Percentiles rank a stretch among this genome's conserved stretches.
Conservation (phyloP, 2,329 filamentous ascomycete species). For the Botrytis pseudocinerea region DNA sequence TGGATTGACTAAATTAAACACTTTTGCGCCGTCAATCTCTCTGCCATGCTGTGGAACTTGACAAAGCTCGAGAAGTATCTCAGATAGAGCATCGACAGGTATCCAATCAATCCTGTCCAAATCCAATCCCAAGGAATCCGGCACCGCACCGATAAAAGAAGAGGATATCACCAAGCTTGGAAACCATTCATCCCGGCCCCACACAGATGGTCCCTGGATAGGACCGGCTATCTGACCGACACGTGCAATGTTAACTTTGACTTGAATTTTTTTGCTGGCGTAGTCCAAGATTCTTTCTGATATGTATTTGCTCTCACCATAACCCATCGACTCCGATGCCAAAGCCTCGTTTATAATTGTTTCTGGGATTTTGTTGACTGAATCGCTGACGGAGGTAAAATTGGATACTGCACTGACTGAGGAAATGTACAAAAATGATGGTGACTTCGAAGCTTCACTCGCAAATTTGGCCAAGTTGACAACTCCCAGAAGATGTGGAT, state of each 20-base stretch:
- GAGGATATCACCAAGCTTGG: not conserved
- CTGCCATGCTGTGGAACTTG: not conserved
- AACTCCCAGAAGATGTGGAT: not conserved
- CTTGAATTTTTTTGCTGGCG: not conserved
- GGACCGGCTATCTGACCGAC: not conserved
- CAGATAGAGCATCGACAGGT: not conserved
- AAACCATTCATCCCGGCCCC: not conserved
- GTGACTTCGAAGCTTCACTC: not conserved
- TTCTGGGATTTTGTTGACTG: not conserved
- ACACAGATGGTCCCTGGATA: not conserved
- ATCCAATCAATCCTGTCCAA: not conserved
- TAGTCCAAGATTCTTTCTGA: not conserved
- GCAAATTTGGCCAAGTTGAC: not conserved
- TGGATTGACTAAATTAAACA: not conserved
- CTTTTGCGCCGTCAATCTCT: not conserved
- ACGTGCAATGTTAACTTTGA: not conserved
- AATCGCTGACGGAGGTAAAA: not conserved
- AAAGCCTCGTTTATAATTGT: not conserved
- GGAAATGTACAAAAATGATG: not conserved
- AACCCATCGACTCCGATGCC: not conserved
- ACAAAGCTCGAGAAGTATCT: not conserved
- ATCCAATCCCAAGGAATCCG: not conserved
- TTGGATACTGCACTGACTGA: not conserved
- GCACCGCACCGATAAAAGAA: not conserved
- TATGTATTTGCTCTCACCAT: not conserved